Base-by-base conservation (phyloP, 2,329 filamentous ascomycete species). In the Metarhizium anisopliae region DNA sequence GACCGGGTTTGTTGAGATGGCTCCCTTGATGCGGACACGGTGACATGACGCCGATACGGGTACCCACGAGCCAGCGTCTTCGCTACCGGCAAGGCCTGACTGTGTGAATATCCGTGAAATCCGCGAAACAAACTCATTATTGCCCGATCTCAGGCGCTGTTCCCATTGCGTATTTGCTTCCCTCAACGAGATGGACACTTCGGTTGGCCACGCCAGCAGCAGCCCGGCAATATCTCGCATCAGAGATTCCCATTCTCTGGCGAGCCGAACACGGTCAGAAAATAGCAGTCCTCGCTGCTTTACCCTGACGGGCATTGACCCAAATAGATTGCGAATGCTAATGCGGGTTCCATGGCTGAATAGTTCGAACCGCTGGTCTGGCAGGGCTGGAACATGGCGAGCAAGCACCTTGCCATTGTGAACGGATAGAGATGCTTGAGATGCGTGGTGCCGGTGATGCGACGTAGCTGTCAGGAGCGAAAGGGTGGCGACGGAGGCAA, bases 301-400 rank as follows among this genome's bases (percentile, higher is more conserved):
- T 30, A 95, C 86, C 14, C 93, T 84, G 13, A 96, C 93, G 0
- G 93, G 91, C 82, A 96, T 89, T 57, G 85, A 87, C 0, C 92
- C 91, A 70, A 96, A 97, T 1, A 96, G 74, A 67, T 96, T 86
- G 55, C 85, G 82, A 6, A 95, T 86, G 0, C 79, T 79, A 2
- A 93, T 84, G 32, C 83, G 81, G 0, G 92, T 96, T 4, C 93
- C 93, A 72, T 89, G 83, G 20, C 74, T 68, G 55, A 78, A 79
- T 40, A 71, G 73, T 8, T 76, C 63, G 6, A 89, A 63, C 51
- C 78, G 74, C 50, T 88, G 80, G 51, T 84, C 79, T 7, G 76
- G 69, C 11, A 78, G 74, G 5, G 83, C 81, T 6, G 88, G 86
- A 1, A 77, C 71, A 55, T 87, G 77, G 32, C 90, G 81, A 51